Base-by-base conservation (phyloP, 768 basidiomycete species). In the Amanita jacksonii region DNA sequence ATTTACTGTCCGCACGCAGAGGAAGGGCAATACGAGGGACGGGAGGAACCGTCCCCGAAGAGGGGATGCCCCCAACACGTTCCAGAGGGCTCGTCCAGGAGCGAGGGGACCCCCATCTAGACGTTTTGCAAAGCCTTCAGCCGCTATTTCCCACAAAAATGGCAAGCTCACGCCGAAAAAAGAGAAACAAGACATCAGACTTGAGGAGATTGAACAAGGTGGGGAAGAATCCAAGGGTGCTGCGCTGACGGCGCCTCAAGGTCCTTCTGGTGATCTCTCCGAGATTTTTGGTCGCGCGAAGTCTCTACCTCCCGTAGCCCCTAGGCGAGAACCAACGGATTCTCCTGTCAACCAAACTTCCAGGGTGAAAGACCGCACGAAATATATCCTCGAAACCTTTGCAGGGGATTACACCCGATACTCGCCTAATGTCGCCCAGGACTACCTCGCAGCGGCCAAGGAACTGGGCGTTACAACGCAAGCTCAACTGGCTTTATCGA, bases 391-490 rank as follows among this genome's bases (percentile, higher is more conserved):
- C 36, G 73, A 75, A 52, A 46, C 37, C 19, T 47, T 59, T 12
- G 72, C 64, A 3, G 76, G 77, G 22, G 70, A 76, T 50, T 82
- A 81, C 51, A 59, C 67, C 12, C 66, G 66, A 28, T 74, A 71
- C 49, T 55, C 70, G 35, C 61, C 66, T 7, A 45, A 47, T 8
- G 36, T 50, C 19, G 50, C 57, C 6, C 50, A 53, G 34, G 53
- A 59, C 44, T 68, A 54, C 35, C 38, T 55, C 18, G 52, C 54
- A 7, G 43, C 58, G 28, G 57, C 58, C 30, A 50, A 51, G 28
- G 47, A 60, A 38, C 55, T 70, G n/a, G 66, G 67, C 31, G 65
- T 74, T 4, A 43, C 70, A 22, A 63, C 65, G 24, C 59, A 63
- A 31, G 69, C 73, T 42, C 53, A 55, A 5, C 56, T 59, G 10